These are phyloP conservation scores for Azolla pinnata DNA, from an alignment of 75 land plant genomes.

Conservation along the genomic window DNA sequence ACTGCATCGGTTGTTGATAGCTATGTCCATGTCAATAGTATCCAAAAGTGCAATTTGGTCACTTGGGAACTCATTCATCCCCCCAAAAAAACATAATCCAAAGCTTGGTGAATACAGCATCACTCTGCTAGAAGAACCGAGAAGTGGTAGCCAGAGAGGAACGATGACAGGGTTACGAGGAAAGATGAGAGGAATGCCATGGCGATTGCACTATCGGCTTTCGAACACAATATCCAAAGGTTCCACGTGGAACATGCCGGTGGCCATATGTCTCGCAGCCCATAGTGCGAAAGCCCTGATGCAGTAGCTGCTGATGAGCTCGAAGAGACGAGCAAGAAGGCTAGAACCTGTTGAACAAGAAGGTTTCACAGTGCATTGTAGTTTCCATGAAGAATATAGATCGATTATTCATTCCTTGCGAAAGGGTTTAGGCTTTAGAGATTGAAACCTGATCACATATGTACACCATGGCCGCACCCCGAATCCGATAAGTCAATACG, in stretches of 20 bases:
- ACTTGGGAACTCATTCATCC: too few relatives aligned
- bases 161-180: neutral
- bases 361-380: neutral
- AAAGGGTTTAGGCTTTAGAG: neutral
- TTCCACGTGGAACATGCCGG: slow-evolving; percentile 2
- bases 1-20: too few relatives aligned
- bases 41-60: too few relatives aligned
- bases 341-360: neutral
- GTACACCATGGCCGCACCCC: neutral
- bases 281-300: neutral
- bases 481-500: neutral
- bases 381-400: neutral
- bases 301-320: slow-evolving; percentile 1
- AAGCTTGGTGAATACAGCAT: too few relatives aligned
- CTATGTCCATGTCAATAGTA: too few relatives aligned
- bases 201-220: neutral
- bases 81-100: too few relatives aligned
- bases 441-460: slow-evolving; percentile 2
- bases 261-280: neutral
- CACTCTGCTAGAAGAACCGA: neutral
- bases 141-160: slow-evolving; percentile 1
- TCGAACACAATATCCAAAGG: neutral
- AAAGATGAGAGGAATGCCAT: neutral
- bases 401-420: neutral
- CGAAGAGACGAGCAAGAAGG: neutral